Evolutionary conservation across 2,329 filamentous ascomycete genomes (phyloP), one percentile per base, ranked within the genome.

Genomic region (Neofusicoccum kwambonambiense): DNA sequence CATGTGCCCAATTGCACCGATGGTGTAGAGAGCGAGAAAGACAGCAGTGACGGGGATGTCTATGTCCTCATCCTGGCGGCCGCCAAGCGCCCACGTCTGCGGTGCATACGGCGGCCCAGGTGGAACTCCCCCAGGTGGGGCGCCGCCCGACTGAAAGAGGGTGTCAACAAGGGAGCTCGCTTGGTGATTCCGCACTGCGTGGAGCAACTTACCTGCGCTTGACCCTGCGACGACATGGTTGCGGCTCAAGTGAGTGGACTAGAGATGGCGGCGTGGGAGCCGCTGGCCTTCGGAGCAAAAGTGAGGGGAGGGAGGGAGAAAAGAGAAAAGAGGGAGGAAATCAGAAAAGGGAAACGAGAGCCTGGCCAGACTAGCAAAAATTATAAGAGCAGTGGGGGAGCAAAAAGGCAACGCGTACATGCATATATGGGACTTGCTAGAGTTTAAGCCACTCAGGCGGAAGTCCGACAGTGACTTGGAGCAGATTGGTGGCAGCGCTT

Each of bases 21-120:
- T 47, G 39, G 80, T 67, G 70, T 76, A 82, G n/a, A 82, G 70
- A 22, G 73, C 34, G 39, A 82, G 72, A 66, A 82, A 78, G 44
- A 82, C 71, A 3, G 78, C 69, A 34, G 74, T 73, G 34, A 78
- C 72, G 2, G 80, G 79, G 11, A 82, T 71, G 62, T 82, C 80
- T 61, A 78, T 64, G 5, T 64, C 61, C 47, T 75, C 71, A 1
- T 71, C 71, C 9, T 79, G 73, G 39, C 66, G 64, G 2, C 79
- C 80, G 19, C 81, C 80, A 3, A 79, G 62, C 8, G 67, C 58
- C 71, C 76, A 77, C 50, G 67, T 65, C 41, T 41, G 63, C 9
- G 76, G 75, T 27, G 67, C 60, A 61, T 74, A 78, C 11, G 75
- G 76, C 34, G 62, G 49, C 5, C 47, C 47, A 15, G 49, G 31